phyloP scores from a whole-genome alignment of 2,329 filamentous ascomycete genomes.

The Beauveria pseudobassiana region DNA sequence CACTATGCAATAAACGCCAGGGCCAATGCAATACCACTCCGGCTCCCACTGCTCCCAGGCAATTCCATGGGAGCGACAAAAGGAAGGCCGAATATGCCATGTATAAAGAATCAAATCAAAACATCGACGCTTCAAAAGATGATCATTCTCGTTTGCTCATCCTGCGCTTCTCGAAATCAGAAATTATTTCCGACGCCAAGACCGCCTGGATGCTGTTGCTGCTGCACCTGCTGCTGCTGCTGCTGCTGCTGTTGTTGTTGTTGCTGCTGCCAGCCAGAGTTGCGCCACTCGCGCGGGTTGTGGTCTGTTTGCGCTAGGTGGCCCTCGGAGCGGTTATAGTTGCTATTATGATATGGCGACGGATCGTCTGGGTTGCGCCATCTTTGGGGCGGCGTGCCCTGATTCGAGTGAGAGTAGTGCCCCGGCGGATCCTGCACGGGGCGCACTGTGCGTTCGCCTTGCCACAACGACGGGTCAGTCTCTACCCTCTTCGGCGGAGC shows the following conservation, averaged over 20 bases:
- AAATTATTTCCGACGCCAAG: slow-evolving; percentile 41
- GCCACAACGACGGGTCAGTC: slow-evolving; percentile 77
- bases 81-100: neutral
- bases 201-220: slow-evolving; percentile 37
- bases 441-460: slow-evolving; percentile 76
- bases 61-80: neutral
- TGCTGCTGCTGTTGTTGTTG: neutral
- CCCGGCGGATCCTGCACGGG: slow-evolving; percentile 53
- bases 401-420: slow-evolving; percentile 19
- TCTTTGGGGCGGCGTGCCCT: slow-evolving; percentile 42
- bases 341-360: slow-evolving; percentile 34
- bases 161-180: slow-evolving; percentile 18
- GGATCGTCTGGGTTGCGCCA: slow-evolving; percentile 41
- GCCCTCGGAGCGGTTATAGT: slow-evolving; percentile 38
- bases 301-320: slow-evolving; percentile 33
- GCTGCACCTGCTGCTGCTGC: too few relatives aligned
- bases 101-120: slow-evolving; percentile 12
- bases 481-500: slow-evolving; percentile 62
- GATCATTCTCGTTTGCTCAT: neutral
- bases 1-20: slow-evolving; percentile 3
- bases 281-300: slow-evolving; percentile 48
- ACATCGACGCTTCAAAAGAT: slow-evolving; percentile 9
- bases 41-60: neutral
- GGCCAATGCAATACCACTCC: slow-evolving; percentile 7
- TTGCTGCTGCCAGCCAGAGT: slow-evolving; percentile 40